Conservation (phyloP, 2,329 filamentous ascomycete genomes). For the Beauveria australis region DNA sequence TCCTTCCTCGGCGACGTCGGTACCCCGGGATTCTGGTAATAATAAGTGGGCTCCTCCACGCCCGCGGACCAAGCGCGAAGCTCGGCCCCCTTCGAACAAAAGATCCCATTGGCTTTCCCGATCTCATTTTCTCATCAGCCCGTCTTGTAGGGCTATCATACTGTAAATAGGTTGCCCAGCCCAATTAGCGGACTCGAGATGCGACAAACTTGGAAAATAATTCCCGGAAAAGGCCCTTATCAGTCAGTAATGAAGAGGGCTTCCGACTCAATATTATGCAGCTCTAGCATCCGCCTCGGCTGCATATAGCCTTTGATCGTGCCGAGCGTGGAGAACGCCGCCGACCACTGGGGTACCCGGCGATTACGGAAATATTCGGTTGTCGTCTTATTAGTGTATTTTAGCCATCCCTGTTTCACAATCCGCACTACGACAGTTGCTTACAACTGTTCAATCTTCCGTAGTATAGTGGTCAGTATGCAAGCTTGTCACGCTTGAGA, state of each 20-base stretch:
- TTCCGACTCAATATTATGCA: no score
- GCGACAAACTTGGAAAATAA: no score
- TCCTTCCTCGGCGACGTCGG: neutral
- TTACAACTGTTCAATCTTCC: slow-evolving; percentile 14
- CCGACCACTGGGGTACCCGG: neutral
- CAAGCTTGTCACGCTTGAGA: slow-evolving; percentile 19
- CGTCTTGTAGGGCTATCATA: neutral
- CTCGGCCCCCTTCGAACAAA: neutral
- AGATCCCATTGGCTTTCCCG: neutral
- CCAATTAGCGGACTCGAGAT: neutral
- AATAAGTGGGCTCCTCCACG: neutral
- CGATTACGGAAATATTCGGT: neutral
- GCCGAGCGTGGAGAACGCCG: no score
- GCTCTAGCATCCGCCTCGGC: no score
- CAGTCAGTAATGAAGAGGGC: no score
- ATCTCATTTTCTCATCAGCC: neutral
- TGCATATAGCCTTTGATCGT: no score
- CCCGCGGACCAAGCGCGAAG: neutral
- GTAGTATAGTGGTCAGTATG: slow-evolving; percentile 20
- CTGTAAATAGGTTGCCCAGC: neutral
- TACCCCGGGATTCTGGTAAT: neutral
- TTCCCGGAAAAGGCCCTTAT: no score
- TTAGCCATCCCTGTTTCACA: neutral
- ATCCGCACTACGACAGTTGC: slow-evolving; percentile 11
- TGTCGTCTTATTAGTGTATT: neutral